Evolutionary conservation across 192 early-diverging fungal genomes (phyloP).

Genomic region (Funneliformis geosporum): DNA sequence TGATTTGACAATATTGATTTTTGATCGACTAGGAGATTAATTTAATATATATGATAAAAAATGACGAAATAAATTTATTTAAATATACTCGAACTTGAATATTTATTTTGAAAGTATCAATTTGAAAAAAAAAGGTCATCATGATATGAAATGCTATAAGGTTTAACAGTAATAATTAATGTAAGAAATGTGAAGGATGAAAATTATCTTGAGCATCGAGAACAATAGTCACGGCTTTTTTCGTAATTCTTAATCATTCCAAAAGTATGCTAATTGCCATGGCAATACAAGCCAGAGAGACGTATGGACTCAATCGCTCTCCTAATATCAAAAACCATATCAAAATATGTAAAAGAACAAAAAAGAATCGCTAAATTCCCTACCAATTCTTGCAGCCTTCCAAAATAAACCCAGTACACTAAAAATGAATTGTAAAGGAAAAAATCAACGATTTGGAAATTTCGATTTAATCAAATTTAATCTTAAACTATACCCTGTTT

Average conservation of each 20-base stretch:
- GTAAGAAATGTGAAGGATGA: too few species aligned
- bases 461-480: neutral
- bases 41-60: too few species aligned
- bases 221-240: too few species aligned
- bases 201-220: too few species aligned
- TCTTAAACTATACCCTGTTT: conserved; percentile 61
- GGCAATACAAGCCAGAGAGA: conserved; percentile 82
- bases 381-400: conserved; percentile 93
- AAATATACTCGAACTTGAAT: too few species aligned
- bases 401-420: conserved; percentile 87
- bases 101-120: too few species aligned
- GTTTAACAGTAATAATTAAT: too few species aligned
- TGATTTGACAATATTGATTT: too few species aligned
- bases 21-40: too few species aligned
- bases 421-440: neutral
- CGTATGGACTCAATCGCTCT: conserved; percentile 84
- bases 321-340: neutral
- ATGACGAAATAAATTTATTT: too few species aligned
- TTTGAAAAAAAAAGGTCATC: too few species aligned
- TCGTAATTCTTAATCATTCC: neutral
- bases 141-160: too few species aligned
- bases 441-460: conserved; percentile 6
- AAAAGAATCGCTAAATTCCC: neutral
- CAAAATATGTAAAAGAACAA: neutral
- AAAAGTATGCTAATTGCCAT: conserved; percentile 76